phyloP scores from a whole-genome alignment of 129 eudicot species.

The Lonicera japonica region DNA sequence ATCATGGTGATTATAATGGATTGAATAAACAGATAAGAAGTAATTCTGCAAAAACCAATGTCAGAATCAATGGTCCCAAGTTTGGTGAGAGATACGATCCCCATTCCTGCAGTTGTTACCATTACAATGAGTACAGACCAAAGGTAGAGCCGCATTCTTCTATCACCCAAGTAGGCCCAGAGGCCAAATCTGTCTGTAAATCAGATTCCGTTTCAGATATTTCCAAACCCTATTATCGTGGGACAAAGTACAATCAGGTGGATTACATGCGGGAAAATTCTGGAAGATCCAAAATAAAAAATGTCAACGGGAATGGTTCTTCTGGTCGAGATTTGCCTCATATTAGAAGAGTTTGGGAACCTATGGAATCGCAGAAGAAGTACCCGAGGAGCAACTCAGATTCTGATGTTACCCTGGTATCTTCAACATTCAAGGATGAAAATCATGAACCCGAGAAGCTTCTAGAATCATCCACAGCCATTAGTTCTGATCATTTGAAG shows the following conservation, averaged over 20 bases:
- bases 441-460: conserved; percentile 23
- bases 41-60: conserved; percentile 30
- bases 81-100: conserved; percentile 45
- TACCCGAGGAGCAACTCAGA: conserved; percentile 49
- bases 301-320: conserved; percentile 22
- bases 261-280: conserved; percentile 27
- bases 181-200: conserved; percentile 34
- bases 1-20: conserved; percentile 51
- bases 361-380: conserved; percentile 60
- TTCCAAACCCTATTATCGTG: conserved; percentile 49
- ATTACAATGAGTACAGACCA: conserved; percentile 47
- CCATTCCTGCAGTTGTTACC: conserved; percentile 62
- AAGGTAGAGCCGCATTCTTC: conserved; percentile 35
- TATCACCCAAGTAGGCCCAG: conserved; percentile 21
- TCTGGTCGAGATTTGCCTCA: conserved; percentile 12
- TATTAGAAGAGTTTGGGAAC: conserved; percentile 83
- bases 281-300: conserved; percentile 49
- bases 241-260: conserved; percentile 14
- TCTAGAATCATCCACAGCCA: conserved; percentile 22
- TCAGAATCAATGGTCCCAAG: conserved; percentile 40
- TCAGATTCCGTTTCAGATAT: conserved; percentile 43
- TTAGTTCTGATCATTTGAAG: conserved; percentile 16
- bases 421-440: conserved; percentile 21
- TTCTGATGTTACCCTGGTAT: conserved; percentile 46
- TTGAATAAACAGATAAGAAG: conserved; percentile 47